phyloP scores from a whole-genome alignment of 257 asterid species.

The Nicotiana tabacum region DNA sequence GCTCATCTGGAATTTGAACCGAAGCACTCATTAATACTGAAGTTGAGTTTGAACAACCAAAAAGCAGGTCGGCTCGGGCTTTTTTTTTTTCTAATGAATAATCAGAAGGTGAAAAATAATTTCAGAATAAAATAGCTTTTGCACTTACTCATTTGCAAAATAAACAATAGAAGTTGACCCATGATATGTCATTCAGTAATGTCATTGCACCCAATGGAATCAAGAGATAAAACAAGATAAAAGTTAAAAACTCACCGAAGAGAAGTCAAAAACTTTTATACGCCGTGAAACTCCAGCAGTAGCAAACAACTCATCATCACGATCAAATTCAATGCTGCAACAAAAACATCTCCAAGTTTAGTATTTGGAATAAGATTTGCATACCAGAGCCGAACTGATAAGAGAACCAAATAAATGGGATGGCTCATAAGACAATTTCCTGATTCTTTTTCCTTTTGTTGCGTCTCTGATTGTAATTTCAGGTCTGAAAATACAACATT shows the following conservation, averaged over 20 bases:
- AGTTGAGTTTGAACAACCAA: neutral
- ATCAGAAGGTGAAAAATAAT: neutral
- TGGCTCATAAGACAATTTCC: neutral
- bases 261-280: conserved; percentile 46
- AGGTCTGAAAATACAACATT: neutral
- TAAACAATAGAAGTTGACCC: neutral
- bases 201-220: neutral
- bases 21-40: neutral
- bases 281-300: conserved; percentile 56
- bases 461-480: neutral
- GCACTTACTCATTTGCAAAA: neutral
- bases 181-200: neutral
- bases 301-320: conserved; percentile 51
- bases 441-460: neutral
- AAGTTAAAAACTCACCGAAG: conserved; percentile 29
- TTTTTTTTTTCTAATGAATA: neutral
- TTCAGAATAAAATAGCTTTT: neutral
- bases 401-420: neutral
- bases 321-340: conserved; percentile 53
- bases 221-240: neutral
- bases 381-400: neutral
- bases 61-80: neutral
- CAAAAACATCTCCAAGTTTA: neutral
- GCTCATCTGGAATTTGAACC: neutral
- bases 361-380: neutral